Conservation (phyloP, 495 filamentous ascomycete genomes). For the Xylaria palmicola region DNA sequence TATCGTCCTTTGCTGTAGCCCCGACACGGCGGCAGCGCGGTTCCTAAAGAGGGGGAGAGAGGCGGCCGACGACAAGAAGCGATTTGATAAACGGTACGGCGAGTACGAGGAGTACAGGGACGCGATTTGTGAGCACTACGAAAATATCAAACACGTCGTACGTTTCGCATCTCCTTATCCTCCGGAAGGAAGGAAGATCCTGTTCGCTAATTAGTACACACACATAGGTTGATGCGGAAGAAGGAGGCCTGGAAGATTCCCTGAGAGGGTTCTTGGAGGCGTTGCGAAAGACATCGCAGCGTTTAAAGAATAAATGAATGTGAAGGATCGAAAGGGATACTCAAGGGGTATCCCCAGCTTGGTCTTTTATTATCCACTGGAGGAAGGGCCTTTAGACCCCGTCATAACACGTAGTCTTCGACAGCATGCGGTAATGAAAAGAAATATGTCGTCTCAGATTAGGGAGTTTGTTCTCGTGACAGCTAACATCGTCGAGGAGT, state of each 20-base stretch:
- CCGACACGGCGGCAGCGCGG: slow-evolving; percentile 10
- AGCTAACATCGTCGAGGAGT: too few species aligned
- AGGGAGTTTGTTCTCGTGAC: too few species aligned
- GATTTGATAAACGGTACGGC: slow-evolving; percentile 19
- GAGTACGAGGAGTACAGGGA: slow-evolving; percentile 26
- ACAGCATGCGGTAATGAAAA: too few species aligned
- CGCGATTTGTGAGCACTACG: slow-evolving; percentile 15
- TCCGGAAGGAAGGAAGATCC: too few species aligned
- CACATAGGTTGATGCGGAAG: not conserved
- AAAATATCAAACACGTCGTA: not conserved
- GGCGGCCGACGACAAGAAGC: slow-evolving; percentile 10
- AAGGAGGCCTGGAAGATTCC: not conserved
- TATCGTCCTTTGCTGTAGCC: slow-evolving; percentile 20
- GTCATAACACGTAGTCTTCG: too few species aligned
- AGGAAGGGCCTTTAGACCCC: too few species aligned
- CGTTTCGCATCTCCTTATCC: not conserved
- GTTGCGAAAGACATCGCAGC: not conserved
- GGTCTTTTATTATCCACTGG: too few species aligned
- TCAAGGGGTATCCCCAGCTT: too few species aligned
- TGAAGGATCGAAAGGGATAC: not conserved
- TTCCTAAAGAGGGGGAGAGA: slow-evolving; percentile 16
- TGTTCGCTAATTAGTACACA: too few species aligned
- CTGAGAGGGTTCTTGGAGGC: not conserved
- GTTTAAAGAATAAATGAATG: not conserved
- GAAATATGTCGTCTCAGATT: too few species aligned